These are phyloP conservation scores for Xylariaceae sp. DNA, from an alignment of 2,329 filamentous ascomycete genomes.

Conservation along the genomic window DNA sequence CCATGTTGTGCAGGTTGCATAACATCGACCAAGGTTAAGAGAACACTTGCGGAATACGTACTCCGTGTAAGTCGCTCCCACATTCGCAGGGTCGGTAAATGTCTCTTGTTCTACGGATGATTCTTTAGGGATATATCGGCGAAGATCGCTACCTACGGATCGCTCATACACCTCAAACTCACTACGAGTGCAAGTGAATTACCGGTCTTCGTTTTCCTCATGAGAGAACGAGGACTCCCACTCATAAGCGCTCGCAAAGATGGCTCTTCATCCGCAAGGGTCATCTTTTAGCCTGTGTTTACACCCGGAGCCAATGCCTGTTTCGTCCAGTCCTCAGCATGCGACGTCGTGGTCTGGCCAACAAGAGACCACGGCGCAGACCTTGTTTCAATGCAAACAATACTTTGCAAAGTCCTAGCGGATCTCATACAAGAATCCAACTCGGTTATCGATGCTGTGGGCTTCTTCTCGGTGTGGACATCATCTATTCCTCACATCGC, in stretches of 20 bases:
- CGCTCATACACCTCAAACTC: neutral
- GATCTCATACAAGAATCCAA: neutral
- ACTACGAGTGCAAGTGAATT: too few relatives aligned
- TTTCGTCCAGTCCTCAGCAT: constrained; percentile 2
- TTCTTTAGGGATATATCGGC: too few relatives aligned
- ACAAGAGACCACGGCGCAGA: neutral
- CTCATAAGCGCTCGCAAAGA: neutral
- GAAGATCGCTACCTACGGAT: neutral
- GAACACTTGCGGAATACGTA: neutral
- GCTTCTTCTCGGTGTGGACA: neutral
- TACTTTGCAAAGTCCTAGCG: constrained; percentile 1
- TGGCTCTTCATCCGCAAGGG: neutral
- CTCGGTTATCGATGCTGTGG: neutral
- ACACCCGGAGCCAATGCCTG: constrained; percentile 6
- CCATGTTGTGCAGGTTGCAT: constrained; percentile 1
- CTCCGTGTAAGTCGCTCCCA: neutral
- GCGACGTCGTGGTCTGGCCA: constrained; percentile 8
- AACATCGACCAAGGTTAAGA: neutral
- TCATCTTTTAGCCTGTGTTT: neutral
- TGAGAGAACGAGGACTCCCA: neutral
- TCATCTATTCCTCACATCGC: neutral
- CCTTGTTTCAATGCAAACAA: neutral
- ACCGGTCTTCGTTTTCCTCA: too few relatives aligned
- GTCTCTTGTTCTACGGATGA: too few relatives aligned
- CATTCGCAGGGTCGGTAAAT: neutral